A percentile compares a stretch with the other conserved stretches of the same genome.
Evolutionary conservation across 1,284 basidiomycete genomes (phyloP).

Genomic region (Athelia sp.): DNA sequence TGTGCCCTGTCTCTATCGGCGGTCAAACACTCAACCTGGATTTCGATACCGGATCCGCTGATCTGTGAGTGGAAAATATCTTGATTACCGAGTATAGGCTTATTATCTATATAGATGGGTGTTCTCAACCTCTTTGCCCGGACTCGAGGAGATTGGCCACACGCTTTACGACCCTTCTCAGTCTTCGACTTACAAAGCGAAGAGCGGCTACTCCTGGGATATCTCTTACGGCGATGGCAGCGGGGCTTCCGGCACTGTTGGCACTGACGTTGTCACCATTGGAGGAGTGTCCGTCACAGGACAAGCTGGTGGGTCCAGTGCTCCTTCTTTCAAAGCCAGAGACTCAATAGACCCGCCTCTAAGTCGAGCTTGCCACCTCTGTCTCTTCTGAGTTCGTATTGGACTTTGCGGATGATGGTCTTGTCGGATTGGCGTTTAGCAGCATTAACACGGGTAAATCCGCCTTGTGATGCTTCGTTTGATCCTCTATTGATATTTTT

Average conservation of each 20-base stretch:
- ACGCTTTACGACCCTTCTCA: conserved; percentile 27
- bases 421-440: conserved; percentile 28
- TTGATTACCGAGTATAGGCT: background rate
- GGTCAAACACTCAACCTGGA: conserved; percentile 7
- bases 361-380: conserved; percentile 27
- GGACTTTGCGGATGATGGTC: conserved; percentile 26
- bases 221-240: conserved; percentile 35
- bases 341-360: no score
- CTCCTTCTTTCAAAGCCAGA: no score
- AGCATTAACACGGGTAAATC: conserved; percentile 26
- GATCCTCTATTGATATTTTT: background rate
- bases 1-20: background rate
- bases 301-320: conserved; percentile 16
- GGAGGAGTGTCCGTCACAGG: conserved; percentile 24
- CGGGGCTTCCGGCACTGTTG: conserved; percentile 13
- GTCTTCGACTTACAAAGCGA: conserved; percentile 25
- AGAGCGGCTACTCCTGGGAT: conserved; percentile 24
- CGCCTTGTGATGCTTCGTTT: background rate
- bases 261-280: conserved; percentile 26
- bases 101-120: conserved; percentile 20
- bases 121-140: background rate
- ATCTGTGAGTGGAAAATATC: background rate
- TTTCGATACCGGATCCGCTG: conserved; percentile 30
- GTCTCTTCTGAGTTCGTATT: conserved; percentile 29
- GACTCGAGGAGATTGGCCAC: conserved; percentile 14